phyloP scores from a whole-genome alignment of 2,329 filamentous ascomycete genomes.

The Pseudohalonectria lignicola region DNA sequence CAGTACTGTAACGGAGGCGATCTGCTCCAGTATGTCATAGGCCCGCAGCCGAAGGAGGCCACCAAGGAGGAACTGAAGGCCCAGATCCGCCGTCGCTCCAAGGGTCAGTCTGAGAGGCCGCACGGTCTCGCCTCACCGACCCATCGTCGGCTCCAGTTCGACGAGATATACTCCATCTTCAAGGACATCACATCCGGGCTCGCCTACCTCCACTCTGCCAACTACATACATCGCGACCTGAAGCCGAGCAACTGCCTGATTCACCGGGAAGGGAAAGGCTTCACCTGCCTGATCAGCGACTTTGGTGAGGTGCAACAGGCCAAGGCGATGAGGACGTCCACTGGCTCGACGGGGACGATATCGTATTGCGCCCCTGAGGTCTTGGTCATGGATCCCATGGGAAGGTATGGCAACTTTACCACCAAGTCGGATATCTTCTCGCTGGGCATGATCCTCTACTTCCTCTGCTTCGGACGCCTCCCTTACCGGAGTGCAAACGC shows the following conservation, averaged over 20 bases:
- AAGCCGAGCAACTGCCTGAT: conserved; percentile 94
- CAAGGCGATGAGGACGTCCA: conserved; percentile 72
- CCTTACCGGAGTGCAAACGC: conserved; percentile 79
- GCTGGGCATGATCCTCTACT: conserved; percentile 95
- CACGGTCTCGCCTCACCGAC: conserved; percentile 19
- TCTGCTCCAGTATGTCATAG: conserved; percentile 76
- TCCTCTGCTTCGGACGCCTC: conserved; percentile 86
- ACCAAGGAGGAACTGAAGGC: conserved; percentile 85
- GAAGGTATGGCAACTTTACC: conserved; percentile 83
- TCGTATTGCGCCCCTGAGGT: conserved; percentile 98
- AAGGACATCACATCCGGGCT: conserved; percentile 88
- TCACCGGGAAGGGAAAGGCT: conserved; percentile 60
- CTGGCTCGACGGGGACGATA: conserved; percentile 88
- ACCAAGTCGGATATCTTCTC: conserved; percentile 98
- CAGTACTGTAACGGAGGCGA: conserved; percentile 96
- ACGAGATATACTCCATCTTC: conserved; percentile 96
- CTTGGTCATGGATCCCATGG: conserved; percentile 54
- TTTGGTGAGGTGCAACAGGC: conserved; percentile 94
- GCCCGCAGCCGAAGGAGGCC: conserved; percentile 47
- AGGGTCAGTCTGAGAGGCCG: conserved; percentile 54
- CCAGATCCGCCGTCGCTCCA: conserved; percentile 71
- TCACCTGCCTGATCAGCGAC: conserved; percentile 85
- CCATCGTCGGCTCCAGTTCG: conserved; percentile 49
- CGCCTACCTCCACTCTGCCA: conserved; percentile 78
- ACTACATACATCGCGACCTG: conserved; percentile 91